Conservation (phyloP, 768 basidiomycete species). For the Polyporus arcularius region DNA sequence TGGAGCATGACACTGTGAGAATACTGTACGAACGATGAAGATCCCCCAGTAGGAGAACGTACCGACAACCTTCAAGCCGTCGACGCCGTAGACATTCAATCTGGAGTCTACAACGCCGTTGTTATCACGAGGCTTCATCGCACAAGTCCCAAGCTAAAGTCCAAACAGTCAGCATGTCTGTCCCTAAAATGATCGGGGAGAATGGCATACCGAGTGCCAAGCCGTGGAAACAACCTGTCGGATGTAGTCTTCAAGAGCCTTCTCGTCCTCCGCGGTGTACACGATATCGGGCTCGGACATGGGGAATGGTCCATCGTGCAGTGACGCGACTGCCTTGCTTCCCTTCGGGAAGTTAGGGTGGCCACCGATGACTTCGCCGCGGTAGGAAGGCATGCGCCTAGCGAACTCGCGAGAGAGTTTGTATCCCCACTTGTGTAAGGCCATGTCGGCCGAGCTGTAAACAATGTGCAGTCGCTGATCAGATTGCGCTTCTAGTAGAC, state of each 20-base stretch:
- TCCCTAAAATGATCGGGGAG: neutral
- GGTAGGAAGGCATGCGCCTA: conserved; percentile 50
- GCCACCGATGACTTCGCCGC: conserved; percentile 30
- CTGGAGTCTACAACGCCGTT: conserved; percentile 63
- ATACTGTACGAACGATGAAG: conserved; percentile 3
- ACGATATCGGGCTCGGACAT: conserved; percentile 32
- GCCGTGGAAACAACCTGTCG: conserved; percentile 29
- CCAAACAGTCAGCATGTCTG: neutral
- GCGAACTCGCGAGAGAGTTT: conserved; percentile 56
- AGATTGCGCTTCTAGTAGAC: neutral
- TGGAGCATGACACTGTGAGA: too few species aligned
- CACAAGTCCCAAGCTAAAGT: conserved; percentile 59
- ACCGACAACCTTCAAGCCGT: conserved; percentile 46
- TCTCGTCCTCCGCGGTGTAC: conserved; percentile 38
- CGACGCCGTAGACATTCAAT: conserved; percentile 62
- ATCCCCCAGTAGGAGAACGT: neutral
- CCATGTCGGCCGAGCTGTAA: conserved; percentile 36
- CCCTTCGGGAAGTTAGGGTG: conserved; percentile 35
- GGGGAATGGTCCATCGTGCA: conserved; percentile 24
- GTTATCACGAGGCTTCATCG: conserved; percentile 62
- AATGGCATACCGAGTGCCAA: conserved; percentile 34
- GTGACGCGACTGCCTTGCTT: conserved; percentile 25
- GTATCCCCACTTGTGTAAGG: conserved; percentile 51
- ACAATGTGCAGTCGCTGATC: neutral
- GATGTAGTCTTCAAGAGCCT: conserved; percentile 32